Base-by-base conservation (phyloP, 192 early-diverging fungal genomes). In the Backusella psychrophila region DNA sequence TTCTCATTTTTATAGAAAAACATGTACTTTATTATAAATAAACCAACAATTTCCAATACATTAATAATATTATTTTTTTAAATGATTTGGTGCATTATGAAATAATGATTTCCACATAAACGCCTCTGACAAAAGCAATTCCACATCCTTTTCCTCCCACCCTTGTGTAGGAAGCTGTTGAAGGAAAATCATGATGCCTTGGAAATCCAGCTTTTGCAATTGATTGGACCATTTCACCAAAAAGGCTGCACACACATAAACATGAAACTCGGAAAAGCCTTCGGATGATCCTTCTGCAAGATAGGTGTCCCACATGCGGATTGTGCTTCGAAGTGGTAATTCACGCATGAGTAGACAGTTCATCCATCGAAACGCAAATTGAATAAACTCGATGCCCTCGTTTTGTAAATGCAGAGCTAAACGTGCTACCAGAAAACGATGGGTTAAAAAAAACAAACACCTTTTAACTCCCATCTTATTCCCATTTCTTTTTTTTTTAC, bases 221-320 rank as follows among this genome's bases (percentile, higher is more conserved):
- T 94, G 83, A 49, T 89, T 89, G n/a, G 93, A 93, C 95, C 95
- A 99, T 77, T 96, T 97, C 34, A 96, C 93, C 82, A 99, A 82
- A 80, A 99, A 97, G 7, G 98, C 97, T 1, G 97, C 98, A 75
- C 98, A 99, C 4, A 99, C 96, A 77, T 99, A 99, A 6, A 98
- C 87, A 80, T 99, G 98, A 81, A 99, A 99, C 68, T 91, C 95
- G 0, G 96, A 96, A 76, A 99, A 99, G 12, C 93, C 94, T 75
- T 94, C 92, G 36, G 73, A 75, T 21, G 91, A 83, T n/a, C 92
- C 92, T 82, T 96, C 95, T 9, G 94, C 90, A 78, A 96, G 80
- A 80, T 99, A 99, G 44, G 97, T 97, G 78, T 99, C 98, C 98
- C 98, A 99, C 95, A 99, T 98, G 33, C 98, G 92, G 53, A 99